Evolutionary conservation across 1,139 yeast genomes (phyloP).

Genomic region (Hyphopichia fennica): DNA sequence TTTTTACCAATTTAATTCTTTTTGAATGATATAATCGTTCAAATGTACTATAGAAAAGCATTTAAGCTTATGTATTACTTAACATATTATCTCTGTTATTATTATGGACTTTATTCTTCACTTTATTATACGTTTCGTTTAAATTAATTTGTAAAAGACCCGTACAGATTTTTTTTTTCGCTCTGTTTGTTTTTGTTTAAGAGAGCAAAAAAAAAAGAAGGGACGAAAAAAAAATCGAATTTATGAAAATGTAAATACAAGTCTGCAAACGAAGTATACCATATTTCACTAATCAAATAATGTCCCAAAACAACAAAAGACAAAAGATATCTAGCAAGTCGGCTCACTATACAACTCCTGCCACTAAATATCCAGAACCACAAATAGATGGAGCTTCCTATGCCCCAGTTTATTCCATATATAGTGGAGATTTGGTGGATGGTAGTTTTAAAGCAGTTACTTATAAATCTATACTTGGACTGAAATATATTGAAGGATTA

Average conservation of each 20-base stretch:
- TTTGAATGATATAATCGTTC: not conserved
- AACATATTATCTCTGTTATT: not conserved
- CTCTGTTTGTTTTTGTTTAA: too few relatives aligned
- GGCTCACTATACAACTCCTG: constrained; percentile 11
- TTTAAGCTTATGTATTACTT: not conserved
- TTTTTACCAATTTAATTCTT: not conserved
- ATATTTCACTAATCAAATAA: not conserved
- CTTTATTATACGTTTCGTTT: not conserved
- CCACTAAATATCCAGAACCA: constrained; percentile 34
- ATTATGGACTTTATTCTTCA: not conserved
- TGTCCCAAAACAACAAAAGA: constrained; percentile 7
- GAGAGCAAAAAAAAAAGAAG: too few relatives aligned
- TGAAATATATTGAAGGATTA: constrained; percentile 36
- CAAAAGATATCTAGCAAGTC: constrained; percentile 9
- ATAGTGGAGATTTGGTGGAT: constrained; percentile 44
- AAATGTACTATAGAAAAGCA: not conserved
- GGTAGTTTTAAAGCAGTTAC: constrained; percentile 48
- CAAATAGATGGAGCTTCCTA: constrained; percentile 25
- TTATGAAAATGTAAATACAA: not conserved
- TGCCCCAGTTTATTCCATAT: constrained; percentile 41
- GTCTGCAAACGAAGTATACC: not conserved
- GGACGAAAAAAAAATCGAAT: too few relatives aligned
- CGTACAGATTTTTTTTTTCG: not conserved
- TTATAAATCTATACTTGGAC: constrained; percentile 42
- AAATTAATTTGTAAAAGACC: not conserved